These are phyloP conservation scores for Elaphomyces granulatus DNA, from an alignment of 495 filamentous ascomycete genomes.

Conservation along the genomic window DNA sequence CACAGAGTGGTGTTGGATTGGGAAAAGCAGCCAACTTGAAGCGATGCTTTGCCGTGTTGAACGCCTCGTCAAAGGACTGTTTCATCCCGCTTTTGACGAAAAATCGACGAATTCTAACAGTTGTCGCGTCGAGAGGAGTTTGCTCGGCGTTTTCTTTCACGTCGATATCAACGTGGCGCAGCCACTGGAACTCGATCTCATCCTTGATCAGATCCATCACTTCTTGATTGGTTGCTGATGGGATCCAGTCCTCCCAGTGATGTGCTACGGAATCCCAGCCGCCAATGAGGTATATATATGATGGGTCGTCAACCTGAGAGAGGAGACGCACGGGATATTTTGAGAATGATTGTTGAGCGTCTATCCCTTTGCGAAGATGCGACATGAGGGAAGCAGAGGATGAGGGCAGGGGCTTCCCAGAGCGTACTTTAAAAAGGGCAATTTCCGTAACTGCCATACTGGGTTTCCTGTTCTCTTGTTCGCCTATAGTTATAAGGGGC, in stretches of 20 bases:
- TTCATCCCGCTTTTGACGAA: constrained; percentile 34
- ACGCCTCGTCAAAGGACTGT: constrained; percentile 24
- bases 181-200: constrained; percentile 26
- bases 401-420: neutral
- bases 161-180: constrained; percentile 25
- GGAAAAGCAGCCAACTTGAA: constrained; percentile 25
- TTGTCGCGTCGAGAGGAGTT: constrained; percentile 25
- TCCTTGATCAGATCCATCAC: constrained; percentile 27
- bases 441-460: constrained; percentile 40
- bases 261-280: constrained; percentile 34
- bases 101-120: constrained; percentile 29
- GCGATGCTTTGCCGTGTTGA: constrained; percentile 15
- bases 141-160: constrained; percentile 4
- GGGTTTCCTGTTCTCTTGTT: too few relatives aligned
- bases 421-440: constrained; percentile 24
- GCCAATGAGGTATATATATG: constrained; percentile 32
- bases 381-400: constrained; percentile 10
- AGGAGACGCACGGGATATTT: constrained; percentile 20
- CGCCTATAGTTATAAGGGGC: too few relatives aligned
- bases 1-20: constrained; percentile 21
- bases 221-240: constrained; percentile 25
- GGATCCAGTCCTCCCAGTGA: constrained; percentile 34
- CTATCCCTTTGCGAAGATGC: constrained; percentile 14
- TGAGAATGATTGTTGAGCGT: constrained; percentile 26
- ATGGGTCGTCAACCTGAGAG: constrained; percentile 33